Evolutionary conservation across 257 asterid genomes (phyloP), one percentile per base, ranked within the genome.

Genomic region (Przewalskia tangutica): DNA sequence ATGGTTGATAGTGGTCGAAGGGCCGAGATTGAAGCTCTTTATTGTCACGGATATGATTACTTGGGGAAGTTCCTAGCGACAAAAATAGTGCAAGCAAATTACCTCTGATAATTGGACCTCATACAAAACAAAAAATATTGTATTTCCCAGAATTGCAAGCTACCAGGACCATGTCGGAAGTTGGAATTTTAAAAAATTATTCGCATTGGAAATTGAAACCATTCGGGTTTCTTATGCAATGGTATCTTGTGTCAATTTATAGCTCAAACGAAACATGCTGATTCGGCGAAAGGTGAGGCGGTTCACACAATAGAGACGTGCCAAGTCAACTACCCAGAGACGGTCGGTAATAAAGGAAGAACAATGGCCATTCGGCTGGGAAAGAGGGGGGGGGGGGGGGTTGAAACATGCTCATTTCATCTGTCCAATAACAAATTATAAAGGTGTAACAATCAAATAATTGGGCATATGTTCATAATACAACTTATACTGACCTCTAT

Each of bases 11-110:
- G 91, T 55, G 97, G 93, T 3, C 82, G 71, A 11, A 86, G 97
- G 83, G 97, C 98, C 67, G 98, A 95, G 86, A 89, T 95, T 78
- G 99, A 95, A 90, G 97, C 99, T 55, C 97, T 95, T 53, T 94
- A 92, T 83, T 85, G 85, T 77, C 97, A 92, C 84, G 99, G 98
- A 64, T 94, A 86, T 82, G 94, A 93, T 84, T 92, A 92, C 88
- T 73, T 95, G 44, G 88, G 77, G 0, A 94, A 88, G 91, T 95
- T 87, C 83, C 82, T 95, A 51, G 92, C 90, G 1, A 92, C 90
- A 85, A 95, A 95, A 86, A 91, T 94, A 23, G 98, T 94, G 60
- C 98, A 90, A 79, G 89, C 86, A 42, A 68, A 82, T 82, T 94
- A 91, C 84, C 87, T 95, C 10, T 83, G 79, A 54, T n/a, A 14